These are phyloP conservation scores for Apiotrichum gracile DNA, from an alignment of 1,284 basidiomycete genomes.

Conservation along the genomic window DNA sequence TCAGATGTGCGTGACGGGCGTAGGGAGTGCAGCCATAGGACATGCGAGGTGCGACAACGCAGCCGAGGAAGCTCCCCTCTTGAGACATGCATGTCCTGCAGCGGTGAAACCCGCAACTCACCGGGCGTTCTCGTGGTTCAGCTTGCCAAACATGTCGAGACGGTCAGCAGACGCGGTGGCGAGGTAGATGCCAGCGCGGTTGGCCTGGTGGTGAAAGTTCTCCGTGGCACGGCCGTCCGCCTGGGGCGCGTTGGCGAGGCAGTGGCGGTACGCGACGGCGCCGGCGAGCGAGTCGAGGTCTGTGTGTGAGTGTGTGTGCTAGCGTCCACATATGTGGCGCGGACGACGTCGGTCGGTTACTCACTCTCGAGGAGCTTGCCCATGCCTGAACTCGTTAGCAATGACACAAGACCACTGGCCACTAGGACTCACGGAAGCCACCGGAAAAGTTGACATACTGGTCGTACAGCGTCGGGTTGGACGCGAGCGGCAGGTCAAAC, in stretches of 20 bases:
- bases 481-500: constrained; percentile 42
- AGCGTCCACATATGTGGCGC: background rate
- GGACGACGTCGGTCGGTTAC: constrained; percentile 1
- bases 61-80: no score
- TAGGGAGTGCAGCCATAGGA: no score
- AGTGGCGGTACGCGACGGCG: constrained; percentile 73
- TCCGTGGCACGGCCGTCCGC: constrained; percentile 19
- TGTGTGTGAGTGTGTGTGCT: constrained; percentile 5
- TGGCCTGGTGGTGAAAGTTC: constrained; percentile 52
- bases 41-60: no score
- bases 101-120: constrained; percentile 1
- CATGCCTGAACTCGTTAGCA: constrained; percentile 28
- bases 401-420: background rate
- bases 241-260: constrained; percentile 48
- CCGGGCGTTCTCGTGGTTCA: constrained; percentile 48
- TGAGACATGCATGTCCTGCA: background rate
- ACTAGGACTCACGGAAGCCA: constrained; percentile 36
- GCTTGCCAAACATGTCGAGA: constrained; percentile 44
- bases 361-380: constrained; percentile 46
- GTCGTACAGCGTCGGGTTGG: constrained; percentile 36
- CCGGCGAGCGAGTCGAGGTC: constrained; percentile 74
- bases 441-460: constrained; percentile 45
- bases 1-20: no score
- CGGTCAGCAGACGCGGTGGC: constrained; percentile 76
- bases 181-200: constrained; percentile 66